Evolutionary conservation across 2,329 filamentous ascomycete species (phyloP).

Genomic region (Ceratocystis eucalypticola): DNA sequence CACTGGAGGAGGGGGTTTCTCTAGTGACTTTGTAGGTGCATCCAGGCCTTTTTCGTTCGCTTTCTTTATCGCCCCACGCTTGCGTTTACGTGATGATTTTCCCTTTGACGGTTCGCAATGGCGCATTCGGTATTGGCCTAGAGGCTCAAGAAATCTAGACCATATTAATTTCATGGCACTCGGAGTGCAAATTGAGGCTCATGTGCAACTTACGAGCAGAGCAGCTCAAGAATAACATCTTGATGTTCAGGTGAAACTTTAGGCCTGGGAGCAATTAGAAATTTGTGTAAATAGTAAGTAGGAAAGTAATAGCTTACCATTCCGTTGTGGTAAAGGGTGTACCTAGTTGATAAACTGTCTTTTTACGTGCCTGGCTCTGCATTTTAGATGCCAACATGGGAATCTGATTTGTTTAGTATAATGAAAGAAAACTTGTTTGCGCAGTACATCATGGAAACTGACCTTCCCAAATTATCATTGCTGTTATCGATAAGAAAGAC

Average conservation of each 20-base stretch:
- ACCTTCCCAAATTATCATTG: neutral
- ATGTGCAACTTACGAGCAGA: conserved; percentile 42
- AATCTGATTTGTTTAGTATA: no score
- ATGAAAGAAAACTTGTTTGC: neutral
- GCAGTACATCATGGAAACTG: neutral
- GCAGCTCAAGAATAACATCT: conserved; percentile 50
- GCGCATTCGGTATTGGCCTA: conserved; percentile 46
- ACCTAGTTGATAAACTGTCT: conserved; percentile 49
- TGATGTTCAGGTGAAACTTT: conserved; percentile 43
- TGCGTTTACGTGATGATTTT: conserved; percentile 42
- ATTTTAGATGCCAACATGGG: neutral
- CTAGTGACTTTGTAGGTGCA: neutral
- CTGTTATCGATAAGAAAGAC: neutral
- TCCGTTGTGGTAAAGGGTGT: conserved; percentile 47
- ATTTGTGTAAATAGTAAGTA: neutral
- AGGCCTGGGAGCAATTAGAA: conserved; percentile 38
- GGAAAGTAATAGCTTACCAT: conserved; percentile 37
- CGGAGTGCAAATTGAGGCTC: neutral
- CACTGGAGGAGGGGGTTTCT: conserved; percentile 31
- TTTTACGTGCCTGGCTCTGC: conserved; percentile 32
- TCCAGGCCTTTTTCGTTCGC: conserved; percentile 21
- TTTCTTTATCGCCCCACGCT: conserved; percentile 27
- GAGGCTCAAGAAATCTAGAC: conserved; percentile 45
- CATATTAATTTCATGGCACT: conserved; percentile 2
- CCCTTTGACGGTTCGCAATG: conserved; percentile 47